These are phyloP conservation scores for Heterobasidion irregulare DNA, from an alignment of 1,284 basidiomycete genomes.

Conservation along the genomic window DNA sequence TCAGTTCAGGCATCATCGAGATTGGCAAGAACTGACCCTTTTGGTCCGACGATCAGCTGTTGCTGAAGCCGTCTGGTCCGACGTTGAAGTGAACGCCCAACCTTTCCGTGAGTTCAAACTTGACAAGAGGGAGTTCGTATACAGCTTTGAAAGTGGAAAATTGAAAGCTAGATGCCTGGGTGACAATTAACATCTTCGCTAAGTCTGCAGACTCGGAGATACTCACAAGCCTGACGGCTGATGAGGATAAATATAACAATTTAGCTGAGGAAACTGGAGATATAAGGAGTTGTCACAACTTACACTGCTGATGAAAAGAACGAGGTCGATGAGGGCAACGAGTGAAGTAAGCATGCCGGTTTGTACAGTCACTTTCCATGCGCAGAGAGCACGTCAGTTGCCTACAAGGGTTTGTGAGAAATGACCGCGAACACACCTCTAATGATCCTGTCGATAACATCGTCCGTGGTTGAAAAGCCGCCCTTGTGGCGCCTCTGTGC, in stretches of 20 bases:
- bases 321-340: background rate
- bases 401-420: background rate
- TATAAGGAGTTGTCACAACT: background rate
- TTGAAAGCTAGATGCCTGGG: background rate
- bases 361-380: background rate
- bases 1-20: background rate
- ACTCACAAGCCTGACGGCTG: background rate
- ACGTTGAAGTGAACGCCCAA: background rate
- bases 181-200: background rate
- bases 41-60: background rate
- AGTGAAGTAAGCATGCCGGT: background rate
- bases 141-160: background rate
- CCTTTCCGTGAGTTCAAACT: background rate
- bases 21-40: background rate
- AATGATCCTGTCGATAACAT: background rate
- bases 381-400: background rate
- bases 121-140: slow-evolving; percentile 1
- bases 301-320: background rate
- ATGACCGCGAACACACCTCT: background rate
- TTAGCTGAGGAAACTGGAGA: background rate
- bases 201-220: background rate
- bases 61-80: background rate
- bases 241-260: background rate
- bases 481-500: background rate
- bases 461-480: background rate